phyloP scores from a whole-genome alignment of 257 asterid species.

The Striga asiatica region DNA sequence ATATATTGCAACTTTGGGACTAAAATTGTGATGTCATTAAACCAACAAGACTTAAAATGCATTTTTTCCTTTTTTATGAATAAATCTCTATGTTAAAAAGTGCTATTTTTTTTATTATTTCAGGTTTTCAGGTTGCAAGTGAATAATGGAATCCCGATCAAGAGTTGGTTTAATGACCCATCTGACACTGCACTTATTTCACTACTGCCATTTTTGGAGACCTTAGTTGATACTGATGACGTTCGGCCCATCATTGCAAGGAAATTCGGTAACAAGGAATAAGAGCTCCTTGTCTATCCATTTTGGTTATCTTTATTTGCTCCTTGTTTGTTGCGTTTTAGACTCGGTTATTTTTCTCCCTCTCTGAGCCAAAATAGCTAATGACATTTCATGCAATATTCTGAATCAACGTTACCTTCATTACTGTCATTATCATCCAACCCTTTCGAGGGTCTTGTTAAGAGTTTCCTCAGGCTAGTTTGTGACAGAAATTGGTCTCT shows the following conservation, averaged over 20 bases:
- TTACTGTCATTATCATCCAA: slow-evolving; percentile 17
- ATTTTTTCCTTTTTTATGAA: too few species aligned
- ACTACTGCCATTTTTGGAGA: slow-evolving; percentile 88
- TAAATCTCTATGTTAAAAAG: slow-evolving; percentile 9
- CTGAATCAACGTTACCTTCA: slow-evolving; percentile 27
- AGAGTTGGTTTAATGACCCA: slow-evolving; percentile 97
- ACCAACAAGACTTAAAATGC: too few species aligned
- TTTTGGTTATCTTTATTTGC: slow-evolving; percentile 30
- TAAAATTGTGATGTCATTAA: too few species aligned
- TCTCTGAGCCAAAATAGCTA: slow-evolving; percentile 43
- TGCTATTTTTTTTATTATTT: slow-evolving; percentile 17
- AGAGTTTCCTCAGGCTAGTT: slow-evolving; percentile 41
- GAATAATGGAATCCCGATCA: slow-evolving; percentile 92
- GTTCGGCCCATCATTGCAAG: slow-evolving; percentile 92
- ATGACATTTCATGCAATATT: slow-evolving; percentile 22
- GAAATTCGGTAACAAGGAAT: slow-evolving; percentile 96
- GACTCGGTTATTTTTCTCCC: slow-evolving; percentile 31
- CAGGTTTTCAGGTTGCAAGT: slow-evolving; percentile 96
- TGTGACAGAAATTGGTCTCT: slow-evolving; percentile 22
- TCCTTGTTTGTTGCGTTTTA: slow-evolving; percentile 26
- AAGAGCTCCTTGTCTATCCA: slow-evolving; percentile 65
- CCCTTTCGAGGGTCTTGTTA: slow-evolving; percentile 23
- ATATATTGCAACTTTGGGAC: too few species aligned
- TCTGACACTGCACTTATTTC: slow-evolving; percentile 66
- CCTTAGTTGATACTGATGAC: slow-evolving; percentile 77